Evolutionary conservation across 73 alveolate genomes (phyloP).

Genomic region (Paramecium sexaurelia): DNA sequence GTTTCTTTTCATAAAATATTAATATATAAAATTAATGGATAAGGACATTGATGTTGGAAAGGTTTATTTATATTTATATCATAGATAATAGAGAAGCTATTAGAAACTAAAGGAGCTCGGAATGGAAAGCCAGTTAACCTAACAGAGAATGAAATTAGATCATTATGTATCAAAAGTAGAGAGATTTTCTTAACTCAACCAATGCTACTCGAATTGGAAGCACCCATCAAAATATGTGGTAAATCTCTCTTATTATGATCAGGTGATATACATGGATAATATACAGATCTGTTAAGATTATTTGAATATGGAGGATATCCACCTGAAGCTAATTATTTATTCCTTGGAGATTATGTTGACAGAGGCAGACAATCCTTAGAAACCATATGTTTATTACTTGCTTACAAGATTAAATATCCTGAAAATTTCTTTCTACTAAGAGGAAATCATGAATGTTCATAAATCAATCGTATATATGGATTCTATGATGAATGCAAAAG

Average conservation of each 20-base stretch:
- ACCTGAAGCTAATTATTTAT: conserved; percentile 89
- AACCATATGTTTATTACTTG: conserved; percentile 76
- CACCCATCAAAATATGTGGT: conserved; percentile 70
- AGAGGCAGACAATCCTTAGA: conserved; percentile 83
- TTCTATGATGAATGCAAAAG: conserved; percentile 90
- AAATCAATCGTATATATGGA: conserved; percentile 89
- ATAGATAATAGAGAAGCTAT: conserved; percentile 56
- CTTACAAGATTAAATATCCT: conserved; percentile 84
- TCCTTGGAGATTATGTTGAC: conserved; percentile 90
- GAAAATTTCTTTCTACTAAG: conserved; percentile 86
- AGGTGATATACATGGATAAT: conserved; percentile 73
- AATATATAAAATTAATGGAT: conserved; percentile 36
- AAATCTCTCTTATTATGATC: not conserved
- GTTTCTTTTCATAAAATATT: conserved; percentile 30
- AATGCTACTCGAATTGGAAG: conserved; percentile 66
- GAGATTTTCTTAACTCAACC: conserved; percentile 67
- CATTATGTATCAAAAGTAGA: conserved; percentile 57
- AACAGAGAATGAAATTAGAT: conserved; percentile 62
- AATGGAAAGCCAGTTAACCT: conserved; percentile 62
- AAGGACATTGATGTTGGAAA: conserved; percentile 49
- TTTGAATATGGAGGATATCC: conserved; percentile 96
- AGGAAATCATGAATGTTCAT: conserved; percentile 93
- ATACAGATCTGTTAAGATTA: conserved; percentile 73
- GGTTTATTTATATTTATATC: not conserved
- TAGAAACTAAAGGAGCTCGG: conserved; percentile 60